A percentile compares a stretch with the other conserved stretches of the same genome.
These are phyloP conservation scores for Ganoderma lucidum DNA, from an alignment of 1,284 basidiomycete genomes.

Conservation along the genomic window DNA sequence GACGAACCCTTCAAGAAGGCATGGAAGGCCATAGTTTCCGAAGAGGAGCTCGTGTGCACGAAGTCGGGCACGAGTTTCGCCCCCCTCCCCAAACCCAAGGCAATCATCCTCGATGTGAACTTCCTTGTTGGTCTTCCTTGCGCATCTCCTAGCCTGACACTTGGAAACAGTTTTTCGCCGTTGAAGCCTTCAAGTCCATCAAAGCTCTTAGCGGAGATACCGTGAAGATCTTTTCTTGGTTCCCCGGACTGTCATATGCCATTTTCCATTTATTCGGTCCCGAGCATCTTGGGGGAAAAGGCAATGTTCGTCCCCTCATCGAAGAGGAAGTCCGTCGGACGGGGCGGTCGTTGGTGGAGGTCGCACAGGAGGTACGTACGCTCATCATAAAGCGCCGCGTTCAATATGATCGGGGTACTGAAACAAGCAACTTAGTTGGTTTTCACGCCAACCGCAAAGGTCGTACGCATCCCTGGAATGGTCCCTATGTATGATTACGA, in stretches of 20 bases:
- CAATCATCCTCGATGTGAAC: neutral
- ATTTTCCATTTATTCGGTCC: slow-evolving; percentile 29
- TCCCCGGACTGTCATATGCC: slow-evolving; percentile 19
- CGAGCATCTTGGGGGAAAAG: slow-evolving; percentile 24
- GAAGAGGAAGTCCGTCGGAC: slow-evolving; percentile 20
- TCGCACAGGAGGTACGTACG: no score
- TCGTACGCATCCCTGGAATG: slow-evolving; percentile 32
- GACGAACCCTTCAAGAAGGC: neutral
- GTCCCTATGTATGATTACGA: slow-evolving; percentile 39
- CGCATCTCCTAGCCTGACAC: no score
- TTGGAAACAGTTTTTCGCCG: no score
- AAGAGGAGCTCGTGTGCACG: neutral
- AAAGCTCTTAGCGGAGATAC: slow-evolving; percentile 8
- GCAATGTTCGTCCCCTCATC: slow-evolving; percentile 26
- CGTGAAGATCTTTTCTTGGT: slow-evolving; percentile 31
- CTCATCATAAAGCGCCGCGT: no score
- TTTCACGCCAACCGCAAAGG: slow-evolving; percentile 20
- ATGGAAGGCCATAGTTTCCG: slow-evolving; percentile 8
- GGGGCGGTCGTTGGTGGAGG: no score
- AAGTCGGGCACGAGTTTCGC: neutral
- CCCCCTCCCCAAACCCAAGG: slow-evolving; percentile 9
- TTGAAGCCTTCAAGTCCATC: slow-evolving; percentile 8
- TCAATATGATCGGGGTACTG: neutral
- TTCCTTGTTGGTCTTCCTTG: no score
- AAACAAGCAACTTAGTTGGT: slow-evolving; percentile 14